These are phyloP conservation scores for Gomphus bonarii DNA, from an alignment of 1,284 basidiomycete genomes.

Conservation along the genomic window DNA sequence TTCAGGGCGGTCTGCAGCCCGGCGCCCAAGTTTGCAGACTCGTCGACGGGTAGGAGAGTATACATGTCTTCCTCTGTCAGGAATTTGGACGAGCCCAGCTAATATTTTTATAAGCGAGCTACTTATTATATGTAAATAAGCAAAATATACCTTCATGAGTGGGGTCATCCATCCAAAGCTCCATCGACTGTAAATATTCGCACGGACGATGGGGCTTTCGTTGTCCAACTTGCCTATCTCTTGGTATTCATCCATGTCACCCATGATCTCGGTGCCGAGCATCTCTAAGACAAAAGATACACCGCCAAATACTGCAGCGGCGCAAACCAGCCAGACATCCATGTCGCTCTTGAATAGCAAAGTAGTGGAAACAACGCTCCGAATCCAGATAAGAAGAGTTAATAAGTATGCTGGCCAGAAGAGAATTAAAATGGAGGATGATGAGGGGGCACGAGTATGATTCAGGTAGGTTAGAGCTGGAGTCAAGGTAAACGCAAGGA, in stretches of 20 bases:
- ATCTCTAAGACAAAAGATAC: constrained; percentile 62
- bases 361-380: constrained; percentile 38
- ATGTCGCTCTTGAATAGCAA: constrained; percentile 18
- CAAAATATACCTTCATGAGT: constrained; percentile 58
- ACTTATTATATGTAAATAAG: background rate
- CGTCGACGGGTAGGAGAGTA: constrained; percentile 54
- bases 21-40: constrained; percentile 60
- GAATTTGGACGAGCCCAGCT: constrained; percentile 28
- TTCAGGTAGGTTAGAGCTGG: constrained; percentile 51
- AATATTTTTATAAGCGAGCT: background rate
- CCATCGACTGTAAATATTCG: constrained; percentile 77
- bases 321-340: constrained; percentile 38
- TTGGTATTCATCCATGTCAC: constrained; percentile 20
- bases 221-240: constrained; percentile 32
- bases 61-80: constrained; percentile 76
- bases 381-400: constrained; percentile 46
- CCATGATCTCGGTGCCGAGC: constrained; percentile 50
- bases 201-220: constrained; percentile 69
- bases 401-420: constrained; percentile 74
- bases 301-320: constrained; percentile 38
- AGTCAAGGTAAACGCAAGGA: constrained; percentile 37
- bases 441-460: constrained; percentile 68
- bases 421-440: constrained; percentile 69
- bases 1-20: constrained; percentile 51
- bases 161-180: constrained; percentile 75